Evolutionary conservation across 73 alveolate species (phyloP).

Genomic region (Paramecium sonneborni): DNA sequence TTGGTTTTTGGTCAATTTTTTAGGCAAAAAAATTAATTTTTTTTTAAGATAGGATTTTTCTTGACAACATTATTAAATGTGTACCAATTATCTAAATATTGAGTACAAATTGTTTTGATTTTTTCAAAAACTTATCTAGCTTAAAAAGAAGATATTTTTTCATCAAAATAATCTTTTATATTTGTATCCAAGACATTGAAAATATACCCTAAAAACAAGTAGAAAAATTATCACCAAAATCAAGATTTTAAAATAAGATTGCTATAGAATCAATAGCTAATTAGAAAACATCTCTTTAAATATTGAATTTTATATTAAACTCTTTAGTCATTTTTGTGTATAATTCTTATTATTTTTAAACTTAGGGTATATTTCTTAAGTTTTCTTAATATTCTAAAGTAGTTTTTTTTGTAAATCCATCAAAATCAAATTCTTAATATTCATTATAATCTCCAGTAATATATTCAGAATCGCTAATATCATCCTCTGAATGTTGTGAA

Average conservation of each 20-base stretch:
- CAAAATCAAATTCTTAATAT: not conserved
- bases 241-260: not conserved
- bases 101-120: not conserved
- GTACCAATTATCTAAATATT: not conserved
- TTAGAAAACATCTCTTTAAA: not conserved
- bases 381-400: not conserved
- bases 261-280: not conserved
- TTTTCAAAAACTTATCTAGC: not conserved
- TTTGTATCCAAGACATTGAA: not conserved
- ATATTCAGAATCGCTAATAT: not conserved
- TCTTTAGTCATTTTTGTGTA: not conserved
- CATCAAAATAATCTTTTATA: not conserved
- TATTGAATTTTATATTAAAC: not conserved
- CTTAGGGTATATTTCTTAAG: not conserved
- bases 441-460: not conserved
- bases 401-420: not conserved
- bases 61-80: not conserved
- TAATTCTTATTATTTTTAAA: not conserved
- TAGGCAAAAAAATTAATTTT: not conserved
- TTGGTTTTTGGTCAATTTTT: not conserved
- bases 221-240: conserved; percentile 12
- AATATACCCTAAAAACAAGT: not conserved
- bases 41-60: not conserved
- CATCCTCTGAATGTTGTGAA: not conserved
- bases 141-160: not conserved